These are phyloP conservation scores for Collybiopsis luxurians DNA, from an alignment of 768 basidiomycete genomes.

Conservation along the genomic window DNA sequence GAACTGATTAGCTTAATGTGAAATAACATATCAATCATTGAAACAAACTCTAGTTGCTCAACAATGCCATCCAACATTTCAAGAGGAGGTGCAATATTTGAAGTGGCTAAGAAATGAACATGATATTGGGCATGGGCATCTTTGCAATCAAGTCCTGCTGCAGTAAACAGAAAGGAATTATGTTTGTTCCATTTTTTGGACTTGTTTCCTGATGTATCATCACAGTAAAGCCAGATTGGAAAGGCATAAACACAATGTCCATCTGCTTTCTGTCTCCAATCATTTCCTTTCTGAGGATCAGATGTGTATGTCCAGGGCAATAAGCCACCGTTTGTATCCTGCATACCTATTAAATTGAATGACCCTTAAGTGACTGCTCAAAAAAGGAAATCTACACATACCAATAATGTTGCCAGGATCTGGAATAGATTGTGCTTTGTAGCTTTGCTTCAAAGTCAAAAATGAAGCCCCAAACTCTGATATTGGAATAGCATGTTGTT, in stretches of 20 bases:
- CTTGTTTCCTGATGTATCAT: constrained; percentile 31
- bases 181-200: constrained; percentile 20
- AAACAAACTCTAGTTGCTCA: constrained; percentile 18
- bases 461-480: constrained; percentile 9
- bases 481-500: constrained; percentile 5
- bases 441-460: not conserved
- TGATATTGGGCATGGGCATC: constrained; percentile 8
- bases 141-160: constrained; percentile 12
- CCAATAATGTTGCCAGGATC: not conserved
- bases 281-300: constrained; percentile 5
- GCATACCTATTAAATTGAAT: not conserved
- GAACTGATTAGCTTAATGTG: not conserved
- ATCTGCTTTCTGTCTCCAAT: constrained; percentile 4
- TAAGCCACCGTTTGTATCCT: not conserved
- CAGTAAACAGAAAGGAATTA: constrained; percentile 19
- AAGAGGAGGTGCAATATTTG: constrained; percentile 24
- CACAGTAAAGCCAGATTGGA: constrained; percentile 24
- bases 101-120: constrained; percentile 18
- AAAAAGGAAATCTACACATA: not conserved
- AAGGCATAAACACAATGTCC: constrained; percentile 18
- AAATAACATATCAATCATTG: not conserved
- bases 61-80: constrained; percentile 28
- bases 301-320: constrained; percentile 2
- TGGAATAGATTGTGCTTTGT: not conserved
- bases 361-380: not conserved